Evolutionary conservation across 2,329 filamentous ascomycete species (phyloP).

Genomic region (Xylariaceae sp.): DNA sequence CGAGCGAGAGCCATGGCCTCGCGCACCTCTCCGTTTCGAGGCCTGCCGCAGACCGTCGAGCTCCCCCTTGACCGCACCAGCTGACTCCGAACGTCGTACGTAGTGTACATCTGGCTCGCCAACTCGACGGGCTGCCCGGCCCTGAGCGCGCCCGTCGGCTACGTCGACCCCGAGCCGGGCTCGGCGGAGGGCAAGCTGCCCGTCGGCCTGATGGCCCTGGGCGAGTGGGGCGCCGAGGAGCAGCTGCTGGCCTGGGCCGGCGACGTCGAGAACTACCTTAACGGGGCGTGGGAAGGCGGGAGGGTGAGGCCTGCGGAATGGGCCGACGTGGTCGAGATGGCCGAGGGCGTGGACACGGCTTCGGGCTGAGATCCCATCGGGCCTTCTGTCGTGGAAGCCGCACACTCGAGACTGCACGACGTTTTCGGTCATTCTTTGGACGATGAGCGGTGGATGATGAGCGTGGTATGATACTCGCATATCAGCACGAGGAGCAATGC

Average conservation of each 20-base stretch:
- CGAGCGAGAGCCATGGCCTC: too few species aligned
- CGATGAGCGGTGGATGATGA: too few species aligned
- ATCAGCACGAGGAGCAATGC: too few species aligned
- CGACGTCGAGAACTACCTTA: conserved; percentile 49
- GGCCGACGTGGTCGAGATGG: conserved; percentile 47
- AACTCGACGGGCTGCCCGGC: conserved; percentile 77
- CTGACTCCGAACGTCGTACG: too few species aligned
- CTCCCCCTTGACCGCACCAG: too few species aligned
- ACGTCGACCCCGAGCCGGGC: conserved; percentile 45
- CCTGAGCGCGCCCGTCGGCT: conserved; percentile 68
- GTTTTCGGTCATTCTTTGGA: too few species aligned
- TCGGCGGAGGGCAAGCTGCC: conserved; percentile 53
- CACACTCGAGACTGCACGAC: too few species aligned
- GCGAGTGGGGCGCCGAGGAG: conserved; percentile 61
- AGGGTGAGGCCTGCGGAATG: conserved; percentile 45
- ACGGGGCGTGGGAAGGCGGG: conserved; percentile 38
- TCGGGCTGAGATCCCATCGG: too few species aligned
- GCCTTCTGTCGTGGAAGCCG: too few species aligned
- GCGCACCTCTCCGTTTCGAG: too few species aligned
- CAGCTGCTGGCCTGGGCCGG: conserved; percentile 52
- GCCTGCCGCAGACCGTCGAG: too few species aligned
- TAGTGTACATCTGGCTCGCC: conserved; percentile 76
- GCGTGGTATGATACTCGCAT: too few species aligned
- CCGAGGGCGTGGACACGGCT: conserved; percentile 11
- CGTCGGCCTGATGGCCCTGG: conserved; percentile 55